A percentile compares a stretch with the other conserved stretches of the same genome.
phyloP scores from a whole-genome alignment of 176 grass and related monocot genomes.

The Hyparrhenia diplandra region DNA sequence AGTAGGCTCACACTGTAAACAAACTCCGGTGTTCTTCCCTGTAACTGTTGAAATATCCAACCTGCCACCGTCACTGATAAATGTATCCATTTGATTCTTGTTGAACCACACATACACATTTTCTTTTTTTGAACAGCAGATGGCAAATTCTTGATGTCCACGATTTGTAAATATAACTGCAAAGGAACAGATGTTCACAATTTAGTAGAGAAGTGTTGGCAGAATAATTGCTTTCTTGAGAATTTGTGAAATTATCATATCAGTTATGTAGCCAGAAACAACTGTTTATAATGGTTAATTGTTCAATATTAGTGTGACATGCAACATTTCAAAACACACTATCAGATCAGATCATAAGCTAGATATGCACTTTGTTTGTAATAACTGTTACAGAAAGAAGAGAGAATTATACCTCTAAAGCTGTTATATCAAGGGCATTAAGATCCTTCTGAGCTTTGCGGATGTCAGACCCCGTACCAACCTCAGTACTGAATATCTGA shows the following conservation, averaged over 20 bases:
- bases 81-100: slow-evolving; percentile 68
- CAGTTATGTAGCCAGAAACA: neutral
- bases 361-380: neutral
- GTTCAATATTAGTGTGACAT: neutral
- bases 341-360: neutral
- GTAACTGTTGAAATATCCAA: slow-evolving; percentile 54
- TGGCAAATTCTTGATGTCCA: slow-evolving; percentile 73
- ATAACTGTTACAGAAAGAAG: neutral
- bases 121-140: slow-evolving; percentile 42
- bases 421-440: slow-evolving; percentile 33
- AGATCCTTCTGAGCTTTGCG: slow-evolving; percentile 28
- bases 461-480: neutral
- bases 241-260: neutral
- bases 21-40: slow-evolving; percentile 46
- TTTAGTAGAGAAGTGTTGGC: neutral
- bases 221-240: neutral
- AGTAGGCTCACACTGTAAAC: slow-evolving; percentile 74
- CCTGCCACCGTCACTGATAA: slow-evolving; percentile 52
- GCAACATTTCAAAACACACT: neutral
- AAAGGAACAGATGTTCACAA: slow-evolving; percentile 16
- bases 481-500: slow-evolving; percentile 20
- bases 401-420: slow-evolving; percentile 62
- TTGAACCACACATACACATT: slow-evolving; percentile 59
- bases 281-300: neutral
- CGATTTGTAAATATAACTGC: slow-evolving; percentile 86